These are phyloP conservation scores for Triadica sebifera DNA, from an alignment of 345 rosid genomes.

Conservation along the genomic window DNA sequence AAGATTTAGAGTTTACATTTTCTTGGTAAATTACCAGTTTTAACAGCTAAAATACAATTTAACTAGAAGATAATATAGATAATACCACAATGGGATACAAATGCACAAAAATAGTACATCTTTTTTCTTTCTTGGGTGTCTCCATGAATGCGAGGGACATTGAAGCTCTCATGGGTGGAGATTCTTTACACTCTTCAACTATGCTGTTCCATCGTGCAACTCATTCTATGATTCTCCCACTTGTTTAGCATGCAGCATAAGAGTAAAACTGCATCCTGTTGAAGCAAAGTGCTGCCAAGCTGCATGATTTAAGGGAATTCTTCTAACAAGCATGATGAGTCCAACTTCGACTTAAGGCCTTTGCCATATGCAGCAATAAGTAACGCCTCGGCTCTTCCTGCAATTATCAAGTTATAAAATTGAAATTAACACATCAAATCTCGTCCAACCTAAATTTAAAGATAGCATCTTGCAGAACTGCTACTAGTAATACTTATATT, in stretches of 20 bases:
- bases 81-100: no score
- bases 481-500: not conserved
- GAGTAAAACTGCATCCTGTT: not conserved
- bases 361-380: conserved; percentile 83
- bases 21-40: no score
- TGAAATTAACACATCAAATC: not conserved
- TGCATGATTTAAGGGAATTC: conserved; percentile 6
- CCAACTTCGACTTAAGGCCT: conserved; percentile 42
- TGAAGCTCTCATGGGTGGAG: not conserved
- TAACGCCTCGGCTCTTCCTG: conserved; percentile 85
- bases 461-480: not conserved
- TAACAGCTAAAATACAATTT: no score
- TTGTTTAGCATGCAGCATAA: not conserved
- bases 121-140: no score
- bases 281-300: not conserved
- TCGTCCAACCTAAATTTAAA: not conserved
- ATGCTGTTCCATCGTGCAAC: not conserved
- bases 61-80: no score
- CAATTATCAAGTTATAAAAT: conserved; percentile 16
- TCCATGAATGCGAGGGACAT: not conserved
- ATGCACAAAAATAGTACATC: no score
- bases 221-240: not conserved
- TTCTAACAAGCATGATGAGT: conserved; percentile 10
- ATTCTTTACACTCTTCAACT: not conserved
- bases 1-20: no score